Evolutionary conservation across 495 filamentous ascomycete genomes (phyloP).

Genomic region (Penicillium silybi): DNA sequence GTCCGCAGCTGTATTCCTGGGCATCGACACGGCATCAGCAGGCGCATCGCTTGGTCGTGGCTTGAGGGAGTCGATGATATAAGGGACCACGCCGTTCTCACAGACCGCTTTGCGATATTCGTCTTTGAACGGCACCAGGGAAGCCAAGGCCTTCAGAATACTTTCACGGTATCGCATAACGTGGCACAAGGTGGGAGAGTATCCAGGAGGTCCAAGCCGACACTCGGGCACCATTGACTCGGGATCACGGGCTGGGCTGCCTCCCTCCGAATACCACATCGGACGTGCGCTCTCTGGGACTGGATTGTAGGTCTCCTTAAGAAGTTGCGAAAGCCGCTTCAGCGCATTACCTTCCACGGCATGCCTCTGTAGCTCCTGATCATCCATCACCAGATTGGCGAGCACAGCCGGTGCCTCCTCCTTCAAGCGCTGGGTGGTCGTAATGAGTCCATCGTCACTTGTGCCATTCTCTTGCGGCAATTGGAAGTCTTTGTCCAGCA

Average conservation of each 20-base stretch:
- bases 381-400: constrained; percentile 73
- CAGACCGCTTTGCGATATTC: constrained; percentile 79
- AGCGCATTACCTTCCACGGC: constrained; percentile 76
- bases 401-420: constrained; percentile 73
- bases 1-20: constrained; percentile 37
- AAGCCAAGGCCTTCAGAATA: constrained; percentile 73
- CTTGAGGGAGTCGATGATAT: constrained; percentile 78
- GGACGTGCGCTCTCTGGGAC: constrained; percentile 29
- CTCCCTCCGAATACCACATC: constrained; percentile 41
- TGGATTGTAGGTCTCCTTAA: constrained; percentile 66
- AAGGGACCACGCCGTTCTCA: constrained; percentile 72
- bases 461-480: constrained; percentile 36
- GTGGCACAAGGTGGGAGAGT: constrained; percentile 62
- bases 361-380: constrained; percentile 70
- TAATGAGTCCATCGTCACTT: constrained; percentile 38
- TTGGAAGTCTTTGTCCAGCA: constrained; percentile 59
- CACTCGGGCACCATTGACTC: constrained; percentile 26
- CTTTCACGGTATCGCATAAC: constrained; percentile 72
- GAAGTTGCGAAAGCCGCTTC: constrained; percentile 65
- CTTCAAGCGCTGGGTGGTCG: constrained; percentile 42
- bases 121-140: constrained; percentile 75
- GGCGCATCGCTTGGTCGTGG: constrained; percentile 42
- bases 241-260: constrained; percentile 17
- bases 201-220: constrained; percentile 56
- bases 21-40: constrained; percentile 23